Base-by-base conservation (phyloP, 257 asterid species). In the Primulina tabacum region DNA sequence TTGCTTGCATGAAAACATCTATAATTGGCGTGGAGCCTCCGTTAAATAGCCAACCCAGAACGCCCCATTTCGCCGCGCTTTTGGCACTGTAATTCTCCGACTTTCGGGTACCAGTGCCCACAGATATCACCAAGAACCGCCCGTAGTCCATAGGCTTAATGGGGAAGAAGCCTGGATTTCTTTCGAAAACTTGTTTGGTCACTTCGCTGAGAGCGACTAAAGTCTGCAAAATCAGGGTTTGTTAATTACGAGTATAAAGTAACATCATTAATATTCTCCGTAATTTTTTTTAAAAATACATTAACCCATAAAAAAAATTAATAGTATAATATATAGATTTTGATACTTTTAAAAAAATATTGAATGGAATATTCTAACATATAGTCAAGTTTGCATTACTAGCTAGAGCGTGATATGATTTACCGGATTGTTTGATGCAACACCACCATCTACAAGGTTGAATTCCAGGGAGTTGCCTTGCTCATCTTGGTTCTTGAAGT, bases 341-440 rank as follows among this genome's bases (percentile, higher is more conserved):
- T 30, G 33, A 30, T 30, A 30, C 33, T 30, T 30, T n/a, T n/a
- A n/a, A n/a, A n/a, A n/a, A 30, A 30, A 2, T 5, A 30, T 30
- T 30, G 33, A 30, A 30, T 30, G 5, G 33, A 30, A 30, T 30
- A 30, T 30, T 30, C 33, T 30, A 30, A 30, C 33, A 30, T 30
- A 30, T 30, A 28, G 29, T 28, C 1, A 28, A 28, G 29, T 28
- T 2, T 28, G 29, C 29, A 28, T 28, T 35, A 35, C 40, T 35
- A 35, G 40, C 40, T 35, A 35, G 40, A 35, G 40, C 35, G 5
- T 1, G 10, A 35, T 43, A 12, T 63, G 14, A 52, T 8, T 59
- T 78, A 86, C 90, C 38, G 93, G 93, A 83, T 87, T 87, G 70
- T 87, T 83, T n/a, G 93, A 87, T 4, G 81, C 84, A 26, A 83